Percentiles rank a stretch among this genome's conserved stretches.
Conservation (phyloP, 179 eudicot species). For the Corrigiola litoralis region DNA sequence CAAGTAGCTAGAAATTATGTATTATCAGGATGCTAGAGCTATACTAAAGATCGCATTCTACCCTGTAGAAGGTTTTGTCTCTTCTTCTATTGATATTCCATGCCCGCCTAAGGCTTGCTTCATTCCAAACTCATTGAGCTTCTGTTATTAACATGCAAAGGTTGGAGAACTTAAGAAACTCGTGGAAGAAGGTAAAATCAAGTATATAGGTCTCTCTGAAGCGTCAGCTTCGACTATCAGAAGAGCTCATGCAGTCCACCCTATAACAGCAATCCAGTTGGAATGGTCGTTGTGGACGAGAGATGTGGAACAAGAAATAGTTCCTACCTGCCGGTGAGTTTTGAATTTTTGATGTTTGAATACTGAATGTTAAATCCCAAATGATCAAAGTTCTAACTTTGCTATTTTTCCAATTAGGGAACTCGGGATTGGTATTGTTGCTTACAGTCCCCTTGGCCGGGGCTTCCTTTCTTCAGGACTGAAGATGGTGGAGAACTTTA, state of each 20-base stretch:
- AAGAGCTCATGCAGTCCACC: constrained; percentile 60
- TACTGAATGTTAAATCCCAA: background rate
- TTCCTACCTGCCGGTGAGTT: constrained; percentile 31
- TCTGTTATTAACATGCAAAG: constrained; percentile 12
- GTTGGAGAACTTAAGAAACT: constrained; percentile 43
- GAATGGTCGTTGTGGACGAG: constrained; percentile 67
- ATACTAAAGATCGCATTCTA: background rate
- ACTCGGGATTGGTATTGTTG: constrained; percentile 52
- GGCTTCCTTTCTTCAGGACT: constrained; percentile 40
- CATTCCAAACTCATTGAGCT: too few relatives aligned
- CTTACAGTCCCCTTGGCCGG: constrained; percentile 42
- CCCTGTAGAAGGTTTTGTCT: background rate
- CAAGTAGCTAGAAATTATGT: background rate
- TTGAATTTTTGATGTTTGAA: constrained; percentile 5
- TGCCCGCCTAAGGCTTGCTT: too few relatives aligned
- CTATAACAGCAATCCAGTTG: constrained; percentile 49
- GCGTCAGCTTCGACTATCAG: constrained; percentile 49
- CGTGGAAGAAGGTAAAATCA: constrained; percentile 50
- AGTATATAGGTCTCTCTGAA: constrained; percentile 51
- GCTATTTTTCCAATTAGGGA: constrained; percentile 24
- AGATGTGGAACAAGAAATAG: constrained; percentile 44
- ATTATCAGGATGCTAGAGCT: background rate
- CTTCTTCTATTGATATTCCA: too few relatives aligned
- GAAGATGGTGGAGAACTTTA: constrained; percentile 20
- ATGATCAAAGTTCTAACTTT: background rate